phyloP scores from a whole-genome alignment of 2,329 filamentous ascomycete genomes.

The Microascus cirrosus region DNA sequence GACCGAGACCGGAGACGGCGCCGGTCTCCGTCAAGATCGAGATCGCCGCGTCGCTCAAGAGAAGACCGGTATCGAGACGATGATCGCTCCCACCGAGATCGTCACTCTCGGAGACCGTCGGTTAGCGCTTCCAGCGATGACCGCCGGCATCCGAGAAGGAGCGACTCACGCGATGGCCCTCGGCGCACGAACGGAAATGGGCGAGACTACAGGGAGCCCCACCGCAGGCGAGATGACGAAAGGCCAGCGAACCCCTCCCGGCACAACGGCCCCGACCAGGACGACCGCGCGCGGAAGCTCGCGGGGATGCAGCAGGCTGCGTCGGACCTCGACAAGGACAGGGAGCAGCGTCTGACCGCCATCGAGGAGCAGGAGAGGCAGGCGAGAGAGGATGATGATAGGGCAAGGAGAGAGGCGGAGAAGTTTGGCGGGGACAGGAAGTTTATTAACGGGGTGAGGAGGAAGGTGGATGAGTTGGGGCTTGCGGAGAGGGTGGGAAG shows the following conservation, averaged over 20 bases:
- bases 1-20: not conserved
- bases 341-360: constrained; percentile 55
- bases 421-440: constrained; percentile 53
- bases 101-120: not conserved
- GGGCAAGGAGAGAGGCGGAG: constrained; percentile 42
- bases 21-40: not conserved
- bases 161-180: not conserved
- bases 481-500: constrained; percentile 41
- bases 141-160: not conserved
- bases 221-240: not conserved
- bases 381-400: constrained; percentile 56
- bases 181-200: not conserved
- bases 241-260: not conserved
- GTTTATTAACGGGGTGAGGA: constrained; percentile 54
- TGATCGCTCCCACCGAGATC: not conserved
- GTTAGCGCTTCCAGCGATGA: not conserved
- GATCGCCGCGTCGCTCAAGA: not conserved
- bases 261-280: constrained; percentile 20
- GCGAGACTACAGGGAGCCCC: not conserved
- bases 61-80: not conserved
- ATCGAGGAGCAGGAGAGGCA: constrained; percentile 54
- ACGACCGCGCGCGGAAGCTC: constrained; percentile 54
- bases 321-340: constrained; percentile 57
- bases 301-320: constrained; percentile 66
- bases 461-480: constrained; percentile 40